Base-by-base conservation (phyloP, 768 basidiomycete genomes). In the Boletus vermiculosoides region DNA sequence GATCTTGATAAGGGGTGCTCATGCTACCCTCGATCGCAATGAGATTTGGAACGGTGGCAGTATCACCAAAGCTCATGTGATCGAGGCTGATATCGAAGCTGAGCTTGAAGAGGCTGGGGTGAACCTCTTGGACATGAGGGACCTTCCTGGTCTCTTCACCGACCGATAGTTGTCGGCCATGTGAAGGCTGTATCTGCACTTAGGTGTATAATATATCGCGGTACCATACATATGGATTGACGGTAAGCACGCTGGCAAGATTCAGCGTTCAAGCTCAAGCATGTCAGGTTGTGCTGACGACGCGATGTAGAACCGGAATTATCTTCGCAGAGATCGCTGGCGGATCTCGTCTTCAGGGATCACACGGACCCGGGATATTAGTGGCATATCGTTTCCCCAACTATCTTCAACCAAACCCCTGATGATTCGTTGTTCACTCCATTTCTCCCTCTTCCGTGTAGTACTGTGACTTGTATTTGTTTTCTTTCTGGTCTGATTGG, bases 101-200 rank as follows among this genome's bases (percentile, higher is more conserved):
- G 83, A 87, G 73, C 69, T 89, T 25, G 85, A 87, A 70, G 85
- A 87, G 64, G 84, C 84, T 13, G 87, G 87, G 4, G 87, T 84
- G 20, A 73, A 77, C 63, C 36, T 88, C 46, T 67, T 89, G 58
- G 85, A 86, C 13, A 87, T 88, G 86, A 80, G 79, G 68, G 83
- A 87, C 67, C 66, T 87, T 8, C 75, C 76, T 7, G 78, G 76
- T 25, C 75, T 88, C 50, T 89, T 88, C 62, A 77, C 77, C 52
- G 78, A 82, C 65, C 79, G 83, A 60, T 86, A 67, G 62, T n/a
- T 15, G 33, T n/a, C 34, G 6, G 44, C 34, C 10, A 15, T n/a
- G 45, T n/a, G 37, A 18, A 36, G 37, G 36, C 0, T 45, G 13
- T 13, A 15, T 44, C 37, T 12, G 8, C 9, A 16, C 22, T 30